phyloP scores from a whole-genome alignment of 345 rosid genomes.

The Alliaria petiolata region DNA sequence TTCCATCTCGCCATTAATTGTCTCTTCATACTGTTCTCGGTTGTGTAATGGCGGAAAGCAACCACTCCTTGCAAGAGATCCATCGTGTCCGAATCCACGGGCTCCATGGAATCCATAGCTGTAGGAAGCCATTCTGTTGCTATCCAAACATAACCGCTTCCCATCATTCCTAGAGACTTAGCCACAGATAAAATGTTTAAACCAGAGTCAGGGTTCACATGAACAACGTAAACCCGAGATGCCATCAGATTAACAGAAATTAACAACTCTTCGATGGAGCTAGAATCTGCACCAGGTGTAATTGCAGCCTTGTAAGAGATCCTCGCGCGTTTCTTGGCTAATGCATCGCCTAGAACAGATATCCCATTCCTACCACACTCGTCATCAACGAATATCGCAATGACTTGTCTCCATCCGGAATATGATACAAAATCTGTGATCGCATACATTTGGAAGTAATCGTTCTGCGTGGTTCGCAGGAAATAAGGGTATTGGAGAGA shows the following conservation, averaged over 20 bases:
- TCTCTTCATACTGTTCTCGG: slow-evolving; percentile 54
- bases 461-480: slow-evolving; percentile 63
- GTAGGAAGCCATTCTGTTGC: slow-evolving; percentile 96
- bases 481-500: slow-evolving; percentile 63
- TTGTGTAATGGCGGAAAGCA: slow-evolving; percentile 75
- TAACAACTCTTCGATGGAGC: slow-evolving; percentile 50
- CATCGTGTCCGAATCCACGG: slow-evolving; percentile 41
- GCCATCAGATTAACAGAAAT: slow-evolving; percentile 68
- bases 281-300: slow-evolving; percentile 50
- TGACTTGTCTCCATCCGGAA: slow-evolving; percentile 79
- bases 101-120: slow-evolving; percentile 52
- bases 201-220: slow-evolving; percentile 90
- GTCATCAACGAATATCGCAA: slow-evolving; percentile 87
- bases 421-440: slow-evolving; percentile 58
- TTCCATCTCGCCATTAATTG: slow-evolving; percentile 56
- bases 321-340: slow-evolving; percentile 64
- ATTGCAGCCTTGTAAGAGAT: slow-evolving; percentile 80
- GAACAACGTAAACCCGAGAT: slow-evolving; percentile 85
- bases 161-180: slow-evolving; percentile 69
- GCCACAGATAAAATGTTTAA: slow-evolving; percentile 65
- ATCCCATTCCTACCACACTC: slow-evolving; percentile 87
- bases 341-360: slow-evolving; percentile 68
- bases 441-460: slow-evolving; percentile 81
- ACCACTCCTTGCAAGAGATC: slow-evolving; percentile 85
- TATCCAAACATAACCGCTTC: slow-evolving; percentile 83